Base-by-base conservation (phyloP, 176 grass and related monocot species). In the Cymbopogon citratus region DNA sequence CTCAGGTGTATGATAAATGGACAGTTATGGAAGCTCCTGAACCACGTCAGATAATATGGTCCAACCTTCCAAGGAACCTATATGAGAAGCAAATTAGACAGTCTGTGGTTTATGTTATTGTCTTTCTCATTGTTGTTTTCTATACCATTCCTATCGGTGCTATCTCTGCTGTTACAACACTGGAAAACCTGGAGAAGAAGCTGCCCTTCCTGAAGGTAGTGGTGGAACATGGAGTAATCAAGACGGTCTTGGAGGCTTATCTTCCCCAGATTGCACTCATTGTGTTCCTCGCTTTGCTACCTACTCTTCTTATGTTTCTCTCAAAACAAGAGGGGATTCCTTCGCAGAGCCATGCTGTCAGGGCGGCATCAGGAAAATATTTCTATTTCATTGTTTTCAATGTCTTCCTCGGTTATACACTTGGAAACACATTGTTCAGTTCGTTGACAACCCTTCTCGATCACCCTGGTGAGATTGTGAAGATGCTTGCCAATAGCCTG, bases 301-400 rank as follows among this genome's bases (percentile, higher is more conserved):
- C 96, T 19, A 2, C 69, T 63, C 85, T 95, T 59, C 89, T 99
- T 65, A 19, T 92, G 89, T 87, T 95, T 74, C 83, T 99, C 34
- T 95, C 96, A 3, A 99, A 95, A 87, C 64, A 18, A 14, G 96
- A 99, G 78, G 96, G 96, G 13, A 87, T 99, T 19, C 79, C 96
- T 72, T 88, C 90, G 0, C 57, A 85, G 65, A 80, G 88, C 77
- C 93, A 99, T 85, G 80, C 63, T 23, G 70, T 89, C 5, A 70
- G 96, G 68, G 96, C 91, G 21, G 77, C 93, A 15, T 78, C 93
- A 36, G 96, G 96, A 64, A 99, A 99, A 78, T 99, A 91, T 71
- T 99, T 99, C 71, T 99, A 95, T 56, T 99, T 99, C 52, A 73
- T 95, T 49, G 18, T 99, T 34, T 90, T 95, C 89, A 95, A 99